Evolutionary conservation across 768 basidiomycete species (phyloP).

Genomic region (Hortiboletus campestris): DNA sequence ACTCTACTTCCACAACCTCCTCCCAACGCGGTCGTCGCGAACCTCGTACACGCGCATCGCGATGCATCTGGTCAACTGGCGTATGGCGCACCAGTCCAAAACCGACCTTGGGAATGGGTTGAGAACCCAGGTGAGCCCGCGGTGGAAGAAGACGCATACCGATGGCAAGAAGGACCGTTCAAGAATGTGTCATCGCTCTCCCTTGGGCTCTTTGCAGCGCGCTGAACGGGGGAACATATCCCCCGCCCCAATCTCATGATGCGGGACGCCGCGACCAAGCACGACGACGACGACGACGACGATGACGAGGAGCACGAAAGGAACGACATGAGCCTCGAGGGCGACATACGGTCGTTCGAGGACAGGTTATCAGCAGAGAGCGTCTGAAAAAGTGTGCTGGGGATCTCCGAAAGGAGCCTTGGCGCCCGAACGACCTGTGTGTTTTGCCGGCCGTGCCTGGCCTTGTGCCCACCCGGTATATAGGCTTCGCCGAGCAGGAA

Average conservation of each 20-base stretch:
- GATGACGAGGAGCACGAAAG: conserved; percentile 22
- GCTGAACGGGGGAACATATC: conserved; percentile 59
- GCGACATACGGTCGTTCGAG: conserved; percentile 57
- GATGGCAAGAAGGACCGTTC: conserved; percentile 43
- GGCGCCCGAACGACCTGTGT: no score
- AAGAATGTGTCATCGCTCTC: conserved; percentile 72
- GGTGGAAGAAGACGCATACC: conserved; percentile 42
- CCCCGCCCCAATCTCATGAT: not conserved
- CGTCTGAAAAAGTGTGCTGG: conserved; percentile 32
- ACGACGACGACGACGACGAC: not conserved
- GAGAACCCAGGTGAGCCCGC: conserved; percentile 61
- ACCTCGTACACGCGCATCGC: conserved; percentile 58
- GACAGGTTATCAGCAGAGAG: conserved; percentile 63
- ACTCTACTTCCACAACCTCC: conserved; percentile 57
- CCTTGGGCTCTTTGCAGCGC: conserved; percentile 67
- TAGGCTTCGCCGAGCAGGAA: no score
- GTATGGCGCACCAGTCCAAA: conserved; percentile 54
- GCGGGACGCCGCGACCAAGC: not conserved
- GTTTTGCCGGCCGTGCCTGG: no score
- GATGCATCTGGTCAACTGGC: conserved; percentile 53
- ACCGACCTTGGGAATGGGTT: conserved; percentile 86
- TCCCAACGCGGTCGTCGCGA: conserved; percentile 47
- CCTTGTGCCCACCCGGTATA: no score
- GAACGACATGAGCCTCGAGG: conserved; percentile 31
- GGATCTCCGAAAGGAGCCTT: no score